These are phyloP conservation scores for Hyaloperonospora brassicae DNA, from an alignment of 352 stramenopile species.

Conservation along the genomic window DNA sequence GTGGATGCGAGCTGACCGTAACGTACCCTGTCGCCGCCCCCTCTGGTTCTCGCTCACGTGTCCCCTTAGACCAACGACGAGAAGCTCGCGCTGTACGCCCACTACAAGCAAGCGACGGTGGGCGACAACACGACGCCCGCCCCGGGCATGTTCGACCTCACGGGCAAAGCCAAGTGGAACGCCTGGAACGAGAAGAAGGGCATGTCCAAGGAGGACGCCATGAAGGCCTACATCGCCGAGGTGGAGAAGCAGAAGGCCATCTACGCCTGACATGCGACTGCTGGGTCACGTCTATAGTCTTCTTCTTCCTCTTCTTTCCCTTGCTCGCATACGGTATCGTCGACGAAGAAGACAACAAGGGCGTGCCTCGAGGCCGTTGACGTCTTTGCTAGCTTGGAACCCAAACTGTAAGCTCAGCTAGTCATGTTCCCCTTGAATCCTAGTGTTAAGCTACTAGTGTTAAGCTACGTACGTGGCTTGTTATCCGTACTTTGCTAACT, in stretches of 20 bases:
- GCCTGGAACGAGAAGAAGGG: slow-evolving; percentile 84
- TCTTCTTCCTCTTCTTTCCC: neutral
- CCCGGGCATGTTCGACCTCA: slow-evolving; percentile 84
- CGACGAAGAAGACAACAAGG: neutral
- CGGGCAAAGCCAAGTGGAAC: slow-evolving; percentile 84
- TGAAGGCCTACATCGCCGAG: slow-evolving; percentile 82
- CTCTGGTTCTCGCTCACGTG: neutral
- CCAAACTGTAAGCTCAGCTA: too few species aligned
- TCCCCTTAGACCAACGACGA: slow-evolving; percentile 65
- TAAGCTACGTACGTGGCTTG: too few species aligned
- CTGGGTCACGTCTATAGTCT: slow-evolving; percentile 20
- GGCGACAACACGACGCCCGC: slow-evolving; percentile 79
- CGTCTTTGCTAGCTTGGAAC: too few species aligned
- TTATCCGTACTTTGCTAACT: too few species aligned
- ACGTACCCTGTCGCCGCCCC: slow-evolving; percentile 5
- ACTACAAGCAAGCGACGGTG: slow-evolving; percentile 87
- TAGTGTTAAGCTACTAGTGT: too few species aligned
- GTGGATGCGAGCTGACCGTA: neutral
- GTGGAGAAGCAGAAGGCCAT: slow-evolving; percentile 76
- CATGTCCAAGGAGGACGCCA: slow-evolving; percentile 75
- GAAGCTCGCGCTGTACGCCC: slow-evolving; percentile 85
- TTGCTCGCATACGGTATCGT: neutral
- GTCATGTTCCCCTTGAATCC: too few species aligned
- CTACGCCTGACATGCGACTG: slow-evolving; percentile 54
- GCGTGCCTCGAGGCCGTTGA: neutral